Evolutionary conservation across 2,329 filamentous ascomycete genomes (phyloP).

Genomic region (Talaromyces piceae): DNA sequence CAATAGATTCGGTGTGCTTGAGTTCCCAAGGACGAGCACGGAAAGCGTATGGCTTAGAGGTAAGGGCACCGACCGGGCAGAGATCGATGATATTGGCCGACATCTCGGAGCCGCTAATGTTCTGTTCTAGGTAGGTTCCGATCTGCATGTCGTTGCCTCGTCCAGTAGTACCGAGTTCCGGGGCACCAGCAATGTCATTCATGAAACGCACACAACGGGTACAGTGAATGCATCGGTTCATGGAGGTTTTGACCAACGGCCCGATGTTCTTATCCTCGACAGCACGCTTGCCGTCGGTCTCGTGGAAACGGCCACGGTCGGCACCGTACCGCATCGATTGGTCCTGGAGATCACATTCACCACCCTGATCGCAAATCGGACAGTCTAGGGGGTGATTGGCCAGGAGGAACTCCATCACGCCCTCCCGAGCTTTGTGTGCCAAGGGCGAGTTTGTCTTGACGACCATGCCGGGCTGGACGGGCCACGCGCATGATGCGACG

Average conservation of each 20-base stretch:
- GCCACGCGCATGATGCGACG: constrained; percentile 97
- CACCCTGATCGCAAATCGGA: constrained; percentile 96
- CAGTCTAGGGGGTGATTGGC: constrained; percentile 96
- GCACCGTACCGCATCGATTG: constrained; percentile 98
- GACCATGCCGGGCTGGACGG: constrained; percentile 96
- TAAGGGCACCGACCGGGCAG: constrained; percentile 92
- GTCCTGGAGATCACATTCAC: constrained; percentile 97
- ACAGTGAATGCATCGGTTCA: constrained; percentile 99
- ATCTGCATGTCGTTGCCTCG: constrained; percentile 98
- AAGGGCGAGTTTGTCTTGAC: constrained; percentile 97
- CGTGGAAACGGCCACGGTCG: constrained; percentile 94
- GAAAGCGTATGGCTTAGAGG: constrained; percentile 97
- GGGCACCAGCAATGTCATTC: constrained; percentile 92
- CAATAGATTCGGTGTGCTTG: constrained; percentile 90
- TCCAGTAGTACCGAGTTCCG: constrained; percentile 87
- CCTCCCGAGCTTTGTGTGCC: constrained; percentile 94
- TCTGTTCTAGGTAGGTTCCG: constrained; percentile 92
- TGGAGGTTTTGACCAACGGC: constrained; percentile 95
- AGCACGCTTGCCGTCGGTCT: constrained; percentile 88
- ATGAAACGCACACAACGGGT: constrained; percentile 96
- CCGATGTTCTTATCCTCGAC: constrained; percentile 99
- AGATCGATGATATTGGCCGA: constrained; percentile 98
- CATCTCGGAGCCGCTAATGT: constrained; percentile 86
- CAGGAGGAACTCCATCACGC: constrained; percentile 97
- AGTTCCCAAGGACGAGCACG: constrained; percentile 94